Base-by-base conservation (phyloP, 306 rosid species). In the Fragaria iinumae region DNA sequence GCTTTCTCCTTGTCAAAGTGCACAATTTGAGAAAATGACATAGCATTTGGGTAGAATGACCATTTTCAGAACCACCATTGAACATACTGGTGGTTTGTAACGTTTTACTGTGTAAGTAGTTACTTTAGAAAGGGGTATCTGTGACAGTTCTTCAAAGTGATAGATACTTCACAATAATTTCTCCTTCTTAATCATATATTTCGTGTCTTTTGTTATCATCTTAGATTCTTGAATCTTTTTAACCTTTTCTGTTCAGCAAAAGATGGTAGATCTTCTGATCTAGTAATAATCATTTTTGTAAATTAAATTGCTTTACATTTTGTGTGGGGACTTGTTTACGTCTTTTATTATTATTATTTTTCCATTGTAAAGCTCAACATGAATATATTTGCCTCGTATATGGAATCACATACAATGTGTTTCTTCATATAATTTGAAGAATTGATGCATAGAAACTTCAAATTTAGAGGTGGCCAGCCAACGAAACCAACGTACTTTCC, bases 51-150 rank as follows among this genome's bases (percentile, higher is more conserved):
- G 62, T 59, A 45, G 38, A 57, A 38, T 47, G 47, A 29, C 50
- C 67, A 71, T 69, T 62, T 71, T 56, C 21, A 71, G 67, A 79
- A 57, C 62, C 76, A 52, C 72, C 53, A 66, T 45, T 79, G 67
- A 79, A 45, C 36, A 36, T 23, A 27, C 66, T 52, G 57, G 53
- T 50, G 65, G 47, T 41, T 49, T 79, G 76, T 71, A 66, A 43
- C 41, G 36, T 43, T 70, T 75, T 71, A 56, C 53, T 56, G 47
- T 74, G 73, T 27, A 29, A 59, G 80, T 83, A 62, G 65, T 44
- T 69, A 69, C 11, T 27, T 63, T 70, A 69, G 76, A 57, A 43
- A 76, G 63, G 49, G 71, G 74, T 67, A 36, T 77, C 32, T 52
- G 36, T 32, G 36, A 47, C 47, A 16, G 27, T 6, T 25, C n/a